Evolutionary conservation across 352 stramenopile genomes (phyloP), one percentile per base, ranked within the genome.

Genomic region (Globisporangium nagaii): DNA sequence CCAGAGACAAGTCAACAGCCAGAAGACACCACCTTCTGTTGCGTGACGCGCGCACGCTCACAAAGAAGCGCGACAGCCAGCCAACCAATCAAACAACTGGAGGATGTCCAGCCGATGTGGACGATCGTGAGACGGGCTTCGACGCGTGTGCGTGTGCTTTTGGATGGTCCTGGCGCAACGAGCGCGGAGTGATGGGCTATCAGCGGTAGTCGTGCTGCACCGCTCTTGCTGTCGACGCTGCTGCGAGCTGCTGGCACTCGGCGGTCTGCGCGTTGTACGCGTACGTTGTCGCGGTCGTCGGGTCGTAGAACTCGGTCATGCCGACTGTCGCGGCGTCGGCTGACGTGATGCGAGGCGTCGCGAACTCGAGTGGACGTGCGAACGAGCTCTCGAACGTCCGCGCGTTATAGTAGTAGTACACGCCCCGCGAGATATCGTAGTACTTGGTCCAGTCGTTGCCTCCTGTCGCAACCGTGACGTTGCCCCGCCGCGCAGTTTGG

Each of bases 391-490:
- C 72, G 28, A 68, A 69, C 10, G 64, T 79, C 35, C 58, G 63
- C 10, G 65, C 56, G 48, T 90, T 85, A 65, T 74, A 88, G 61
- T 84, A 90, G 59, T 86, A 90, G 48, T 86, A 86, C 32, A 62
- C 59, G 17, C 75, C 66, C 40, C 70, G 62, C 15, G 63, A 42
- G 20, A 76, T 56, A 54, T 88, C 77, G 45, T 75, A 86, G 60
- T 83, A 83, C 60, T 87, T 84, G 30, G 61, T 68, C 69, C 71
- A 84, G 12, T 63, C 30, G 31, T 22, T 53, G 48, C 27, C 32
- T 5, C 43, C 52, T 0, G 27, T 17, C 20, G 53, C 56, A 11
- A 61, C 31, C 28, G 46, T 45, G 15, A 56, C 55, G 19, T 45
- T 41, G 13, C 56, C 52, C 19, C 34, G 41, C 12, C 55, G 45